Evolutionary conservation across 78 protist species (phyloP), one percentile per base, ranked within the genome.

Genomic region (Tieghemostelium lacteum): DNA sequence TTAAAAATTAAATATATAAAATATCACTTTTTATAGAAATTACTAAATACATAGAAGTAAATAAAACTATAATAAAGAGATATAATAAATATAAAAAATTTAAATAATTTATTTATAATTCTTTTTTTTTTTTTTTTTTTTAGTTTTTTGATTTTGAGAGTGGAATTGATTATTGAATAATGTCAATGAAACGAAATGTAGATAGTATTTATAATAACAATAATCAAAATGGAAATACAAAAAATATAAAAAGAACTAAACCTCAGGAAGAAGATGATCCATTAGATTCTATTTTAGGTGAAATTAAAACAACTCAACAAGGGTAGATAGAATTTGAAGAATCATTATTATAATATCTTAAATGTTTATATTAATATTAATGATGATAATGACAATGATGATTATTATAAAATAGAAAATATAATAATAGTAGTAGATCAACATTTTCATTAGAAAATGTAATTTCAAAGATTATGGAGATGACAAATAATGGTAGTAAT

Each of bases 381-480:
- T 67, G 16, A 26, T 20, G 24, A 66, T 29, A 40, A 66, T 42
- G 40, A 26, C 20, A 24, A 29, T 40, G 40, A 7, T 40, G 26
- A 52, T 50, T 63, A 71, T 72, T 5, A 55, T 6, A 19, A 28
- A 55, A 31, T 5, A 22, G 16, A 72, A 6, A 45, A 45, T 14
- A 45, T 45, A 45, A 45, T 14, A 45, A 10, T 45, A 10, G 52
- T 45, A 10, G 60, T 40, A 63, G 45, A 55, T 78, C 88, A 63
- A 78, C 74, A 16, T 78, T 78, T 58, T 65, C 74, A 36, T 36
- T 57, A 2, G 77, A 80, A 28, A 69, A 33, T 45, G 72, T 80
- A 19, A 40, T 66, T 29, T 39, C 66, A 26, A 80, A 49, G 50
- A 80, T 80, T 42, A 69, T 73, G 36, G 66, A 55, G 14, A 50